These are phyloP conservation scores for Stereocaulon alpinum DNA, from an alignment of 495 filamentous ascomycete genomes.

Conservation along the genomic window DNA sequence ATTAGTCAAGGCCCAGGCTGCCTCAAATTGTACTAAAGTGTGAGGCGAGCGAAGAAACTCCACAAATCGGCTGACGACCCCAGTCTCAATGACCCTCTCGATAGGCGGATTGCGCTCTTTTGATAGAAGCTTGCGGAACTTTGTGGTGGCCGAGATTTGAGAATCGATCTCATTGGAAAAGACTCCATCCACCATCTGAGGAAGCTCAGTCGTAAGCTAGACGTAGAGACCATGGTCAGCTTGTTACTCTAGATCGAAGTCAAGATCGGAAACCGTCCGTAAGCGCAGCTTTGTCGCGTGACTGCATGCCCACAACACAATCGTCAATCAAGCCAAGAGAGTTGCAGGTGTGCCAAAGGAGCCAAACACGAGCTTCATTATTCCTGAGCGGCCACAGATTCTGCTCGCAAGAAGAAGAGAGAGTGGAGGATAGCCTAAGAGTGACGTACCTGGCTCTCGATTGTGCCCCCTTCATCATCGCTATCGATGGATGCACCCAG, in stretches of 20 bases:
- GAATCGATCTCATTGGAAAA: constrained; percentile 97
- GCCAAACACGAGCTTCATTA: neutral
- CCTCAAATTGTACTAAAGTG: constrained; percentile 97
- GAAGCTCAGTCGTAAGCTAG: constrained; percentile 94
- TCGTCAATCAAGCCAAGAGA: neutral
- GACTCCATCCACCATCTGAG: constrained; percentile 93
- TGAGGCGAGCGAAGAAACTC: constrained; percentile 97
- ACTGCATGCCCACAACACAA: neutral
- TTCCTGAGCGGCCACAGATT: neutral
- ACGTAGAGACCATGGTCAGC: constrained; percentile 25
- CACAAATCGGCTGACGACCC: constrained; percentile 94
- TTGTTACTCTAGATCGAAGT: neutral
- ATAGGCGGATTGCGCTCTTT: constrained; percentile 99
- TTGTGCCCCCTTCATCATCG: constrained; percentile 90
- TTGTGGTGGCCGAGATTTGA: constrained; percentile 98
- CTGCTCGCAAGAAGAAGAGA: neutral
- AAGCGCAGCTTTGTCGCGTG: neutral
- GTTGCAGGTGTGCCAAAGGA: too few relatives aligned
- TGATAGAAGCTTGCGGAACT: constrained; percentile 93
- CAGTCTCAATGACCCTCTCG: constrained; percentile 97
- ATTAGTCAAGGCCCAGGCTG: constrained; percentile 98
- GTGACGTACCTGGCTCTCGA: constrained; percentile 85
- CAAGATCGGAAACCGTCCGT: neutral
- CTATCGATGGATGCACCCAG: constrained; percentile 85
- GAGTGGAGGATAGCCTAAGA: neutral